phyloP scores from a whole-genome alignment of 2,329 filamentous ascomycete species.

The Dactylellina drechsleri region DNA sequence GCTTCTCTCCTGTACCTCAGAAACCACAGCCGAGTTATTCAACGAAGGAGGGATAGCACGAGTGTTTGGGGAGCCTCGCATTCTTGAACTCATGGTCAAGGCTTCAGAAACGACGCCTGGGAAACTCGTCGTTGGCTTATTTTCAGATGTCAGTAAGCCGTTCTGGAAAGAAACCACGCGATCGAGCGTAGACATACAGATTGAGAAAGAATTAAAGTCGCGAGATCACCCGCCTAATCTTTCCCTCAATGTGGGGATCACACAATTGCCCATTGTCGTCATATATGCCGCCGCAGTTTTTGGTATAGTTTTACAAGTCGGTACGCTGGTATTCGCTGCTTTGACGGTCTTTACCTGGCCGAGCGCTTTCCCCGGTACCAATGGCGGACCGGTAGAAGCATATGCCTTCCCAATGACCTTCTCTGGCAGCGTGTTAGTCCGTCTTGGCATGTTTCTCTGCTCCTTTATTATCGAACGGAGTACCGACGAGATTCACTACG shows the following conservation, averaged over 20 bases:
- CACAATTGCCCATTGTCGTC: constrained; percentile 21
- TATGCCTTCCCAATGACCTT: constrained; percentile 59
- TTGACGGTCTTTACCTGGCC: constrained; percentile 28
- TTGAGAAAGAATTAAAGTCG: constrained; percentile 34
- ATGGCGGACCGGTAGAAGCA: constrained; percentile 16
- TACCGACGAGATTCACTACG: constrained; percentile 56
- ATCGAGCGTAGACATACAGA: constrained; percentile 1
- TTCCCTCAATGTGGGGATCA: constrained; percentile 50
- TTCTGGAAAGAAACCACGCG: constrained; percentile 34
- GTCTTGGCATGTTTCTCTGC: constrained; percentile 60
- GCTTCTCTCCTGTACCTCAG: constrained; percentile 38
- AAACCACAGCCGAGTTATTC: constrained; percentile 29
- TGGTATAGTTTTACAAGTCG: constrained; percentile 29
- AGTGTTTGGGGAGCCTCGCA: constrained; percentile 35
- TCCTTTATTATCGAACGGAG: constrained; percentile 60
- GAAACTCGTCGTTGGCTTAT: constrained; percentile 12
- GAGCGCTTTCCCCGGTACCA: constrained; percentile 1
- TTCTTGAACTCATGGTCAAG: constrained; percentile 42
- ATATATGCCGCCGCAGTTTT: constrained; percentile 30
- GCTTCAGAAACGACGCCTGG: constrained; percentile 4
- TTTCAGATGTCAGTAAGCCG: constrained; percentile 23
- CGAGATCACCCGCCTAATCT: constrained; percentile 48
- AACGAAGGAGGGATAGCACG: constrained; percentile 45
- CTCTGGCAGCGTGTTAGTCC: constrained; percentile 59
- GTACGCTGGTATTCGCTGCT: constrained; percentile 22